Percentiles rank a stretch among this genome's conserved stretches.
These are phyloP conservation scores for Russula brevipes DNA, from an alignment of 768 basidiomycete species.

Conservation along the genomic window DNA sequence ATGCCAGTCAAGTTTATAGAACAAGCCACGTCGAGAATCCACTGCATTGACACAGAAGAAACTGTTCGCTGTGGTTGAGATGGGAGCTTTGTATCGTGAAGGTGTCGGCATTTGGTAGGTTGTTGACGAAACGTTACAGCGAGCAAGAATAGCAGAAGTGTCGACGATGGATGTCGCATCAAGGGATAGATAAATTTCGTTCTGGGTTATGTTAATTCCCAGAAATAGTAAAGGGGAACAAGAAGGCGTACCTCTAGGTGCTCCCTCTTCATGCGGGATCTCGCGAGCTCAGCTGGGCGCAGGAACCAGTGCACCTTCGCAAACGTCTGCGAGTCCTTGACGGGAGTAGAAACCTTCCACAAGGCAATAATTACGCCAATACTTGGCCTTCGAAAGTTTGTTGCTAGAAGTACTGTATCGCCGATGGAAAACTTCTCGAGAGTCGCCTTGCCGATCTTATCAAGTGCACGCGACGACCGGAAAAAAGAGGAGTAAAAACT, in stretches of 20 bases:
- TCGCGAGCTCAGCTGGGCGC: conserved; percentile 57
- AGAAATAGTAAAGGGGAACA: not conserved
- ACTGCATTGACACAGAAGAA: conserved; percentile 16
- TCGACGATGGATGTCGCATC: conserved; percentile 21
- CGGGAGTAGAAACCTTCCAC: conserved; percentile 50
- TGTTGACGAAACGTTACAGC: conserved; percentile 27
- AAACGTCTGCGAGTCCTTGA: conserved; percentile 40
- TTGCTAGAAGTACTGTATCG: conserved; percentile 60
- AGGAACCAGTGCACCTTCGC: conserved; percentile 74
- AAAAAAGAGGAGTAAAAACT: conserved; percentile 16
- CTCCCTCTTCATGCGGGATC: conserved; percentile 53
- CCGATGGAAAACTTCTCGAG: conserved; percentile 48
- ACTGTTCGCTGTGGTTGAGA: not conserved
- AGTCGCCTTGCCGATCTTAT: not conserved
- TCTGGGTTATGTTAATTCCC: conserved; percentile 37
- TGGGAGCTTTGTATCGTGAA: conserved; percentile 18
- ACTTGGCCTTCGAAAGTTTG: conserved; percentile 45
- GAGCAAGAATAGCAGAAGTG: conserved; percentile 18
- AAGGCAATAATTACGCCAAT: conserved; percentile 66
- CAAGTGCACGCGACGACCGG: conserved; percentile 7
- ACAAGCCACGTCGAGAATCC: conserved; percentile 19
- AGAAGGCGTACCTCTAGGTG: conserved; percentile 47
- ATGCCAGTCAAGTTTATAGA: conserved; percentile 16
- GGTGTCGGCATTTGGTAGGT: not conserved
- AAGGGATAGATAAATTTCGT: conserved; percentile 64